phyloP scores from a whole-genome alignment of 805 yeast species.

The Diddensiella santjacobensis region DNA sequence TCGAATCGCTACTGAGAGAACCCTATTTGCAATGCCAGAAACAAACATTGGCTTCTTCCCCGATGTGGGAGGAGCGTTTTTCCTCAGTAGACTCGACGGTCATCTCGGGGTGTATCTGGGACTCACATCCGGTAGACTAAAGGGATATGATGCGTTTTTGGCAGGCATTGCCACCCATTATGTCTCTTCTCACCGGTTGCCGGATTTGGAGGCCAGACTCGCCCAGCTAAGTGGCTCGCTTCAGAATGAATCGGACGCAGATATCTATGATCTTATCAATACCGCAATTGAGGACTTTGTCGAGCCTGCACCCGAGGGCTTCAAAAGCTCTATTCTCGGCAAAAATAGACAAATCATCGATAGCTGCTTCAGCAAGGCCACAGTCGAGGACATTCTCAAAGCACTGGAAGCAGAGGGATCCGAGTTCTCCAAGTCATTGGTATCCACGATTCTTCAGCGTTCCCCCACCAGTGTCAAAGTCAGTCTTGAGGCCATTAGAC shows the following conservation, averaged over 20 bases:
- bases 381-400: slow-evolving; percentile 52
- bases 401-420: slow-evolving; percentile 54
- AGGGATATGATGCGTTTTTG: slow-evolving; percentile 76
- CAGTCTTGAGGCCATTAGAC: slow-evolving; percentile 61
- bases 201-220: slow-evolving; percentile 60
- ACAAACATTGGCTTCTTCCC: slow-evolving; percentile 95
- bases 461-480: slow-evolving; percentile 79
- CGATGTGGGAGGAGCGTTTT: slow-evolving; percentile 92
- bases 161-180: slow-evolving; percentile 91
- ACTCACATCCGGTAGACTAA: slow-evolving; percentile 74
- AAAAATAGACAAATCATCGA: slow-evolving; percentile 65
- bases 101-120: slow-evolving; percentile 83
- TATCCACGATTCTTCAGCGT: slow-evolving; percentile 55
- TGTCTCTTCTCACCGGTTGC: slow-evolving; percentile 62
- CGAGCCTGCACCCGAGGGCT: slow-evolving; percentile 59
- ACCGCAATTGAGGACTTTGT: slow-evolving; percentile 75
- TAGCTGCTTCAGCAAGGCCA: slow-evolving; percentile 52
- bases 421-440: slow-evolving; percentile 60
- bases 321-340: slow-evolving; percentile 52
- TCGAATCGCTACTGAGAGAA: slow-evolving; percentile 87
- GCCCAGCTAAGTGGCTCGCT: slow-evolving; percentile 48
- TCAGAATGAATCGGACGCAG: slow-evolving; percentile 28
- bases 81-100: slow-evolving; percentile 77
- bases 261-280: slow-evolving; percentile 57
- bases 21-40: slow-evolving; percentile 96